Evolutionary conservation across 2,329 filamentous ascomycete genomes (phyloP).

Genomic region (Scedosporium boydii): DNA sequence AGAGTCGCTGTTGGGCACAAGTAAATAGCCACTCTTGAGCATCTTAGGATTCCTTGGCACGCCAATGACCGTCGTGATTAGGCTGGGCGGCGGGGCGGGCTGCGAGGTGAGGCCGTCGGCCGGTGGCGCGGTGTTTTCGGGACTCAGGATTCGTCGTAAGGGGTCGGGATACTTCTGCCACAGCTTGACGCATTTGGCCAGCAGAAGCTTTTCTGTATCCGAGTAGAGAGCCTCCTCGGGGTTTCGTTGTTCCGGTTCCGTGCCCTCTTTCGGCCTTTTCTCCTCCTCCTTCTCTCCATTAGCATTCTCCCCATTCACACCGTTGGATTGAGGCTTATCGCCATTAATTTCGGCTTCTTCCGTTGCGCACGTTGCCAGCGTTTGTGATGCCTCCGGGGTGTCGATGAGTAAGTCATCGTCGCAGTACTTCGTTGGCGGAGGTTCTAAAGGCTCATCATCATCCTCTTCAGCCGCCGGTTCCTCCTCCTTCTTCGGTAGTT

Average conservation of each 20-base stretch:
- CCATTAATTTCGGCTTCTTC: constrained; percentile 12
- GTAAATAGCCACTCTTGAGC: constrained; percentile 78
- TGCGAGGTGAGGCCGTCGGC: constrained; percentile 46
- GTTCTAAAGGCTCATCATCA: constrained; percentile 16
- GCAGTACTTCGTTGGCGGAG: constrained; percentile 9
- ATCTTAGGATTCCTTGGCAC: constrained; percentile 73
- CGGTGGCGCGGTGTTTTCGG: constrained; percentile 59
- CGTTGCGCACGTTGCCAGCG: constrained; percentile 12
- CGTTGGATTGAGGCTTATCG: constrained; percentile 16
- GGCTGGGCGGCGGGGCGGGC: constrained; percentile 45
- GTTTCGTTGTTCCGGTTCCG: constrained; percentile 16
- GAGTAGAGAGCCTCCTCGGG: constrained; percentile 30
- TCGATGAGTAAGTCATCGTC: constrained; percentile 51
- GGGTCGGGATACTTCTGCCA: constrained; percentile 56
- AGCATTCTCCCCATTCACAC: constrained; percentile 13
- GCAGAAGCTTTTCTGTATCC: constrained; percentile 34
- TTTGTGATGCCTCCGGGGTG: constrained; percentile 42
- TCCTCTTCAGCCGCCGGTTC: constrained; percentile 21
- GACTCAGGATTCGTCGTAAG: constrained; percentile 43
- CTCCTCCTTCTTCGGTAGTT: constrained; percentile 17
- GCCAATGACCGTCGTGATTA: constrained; percentile 67
- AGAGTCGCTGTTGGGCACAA: constrained; percentile 73
- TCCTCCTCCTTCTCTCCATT: constrained; percentile 15
- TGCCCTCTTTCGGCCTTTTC: constrained; percentile 11
- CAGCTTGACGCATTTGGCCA: constrained; percentile 50